These are phyloP conservation scores for Pyricularia pennisetigena DNA, from an alignment of 2,329 filamentous ascomycete genomes.

Conservation along the genomic window DNA sequence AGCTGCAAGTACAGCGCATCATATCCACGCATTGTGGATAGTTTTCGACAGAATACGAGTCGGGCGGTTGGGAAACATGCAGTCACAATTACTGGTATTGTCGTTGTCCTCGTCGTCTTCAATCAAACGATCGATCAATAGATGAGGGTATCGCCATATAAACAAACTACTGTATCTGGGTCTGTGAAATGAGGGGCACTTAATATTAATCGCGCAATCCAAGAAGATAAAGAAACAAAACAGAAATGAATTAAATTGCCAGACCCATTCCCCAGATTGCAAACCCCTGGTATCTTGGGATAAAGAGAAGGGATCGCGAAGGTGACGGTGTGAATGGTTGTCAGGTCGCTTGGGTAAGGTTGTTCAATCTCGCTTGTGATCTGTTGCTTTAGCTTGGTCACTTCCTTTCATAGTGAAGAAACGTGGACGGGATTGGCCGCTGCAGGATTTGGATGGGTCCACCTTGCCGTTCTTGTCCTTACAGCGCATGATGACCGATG, in stretches of 20 bases:
- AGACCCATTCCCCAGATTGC: not conserved
- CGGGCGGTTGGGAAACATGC: not conserved
- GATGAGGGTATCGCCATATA: not conserved
- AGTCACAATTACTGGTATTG: not conserved
- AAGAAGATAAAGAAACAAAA: not conserved
- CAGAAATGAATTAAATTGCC: not conserved
- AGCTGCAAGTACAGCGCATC: not conserved
- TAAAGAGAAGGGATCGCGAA: not conserved
- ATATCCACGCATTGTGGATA: not conserved
- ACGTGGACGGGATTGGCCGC: not conserved
- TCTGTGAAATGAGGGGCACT: not conserved
- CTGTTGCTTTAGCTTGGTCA: not conserved
- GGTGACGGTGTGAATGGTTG: not conserved
- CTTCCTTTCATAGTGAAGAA: not conserved
- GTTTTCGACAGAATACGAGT: not conserved
- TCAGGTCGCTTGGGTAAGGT: not conserved
- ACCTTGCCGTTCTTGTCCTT: not conserved
- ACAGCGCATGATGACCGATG: not conserved
- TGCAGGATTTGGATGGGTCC: not conserved
- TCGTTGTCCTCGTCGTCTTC: not conserved
- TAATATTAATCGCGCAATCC: not conserved
- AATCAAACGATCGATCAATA: not conserved
- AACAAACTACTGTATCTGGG: too few relatives aligned
- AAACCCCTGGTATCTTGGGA: not conserved
- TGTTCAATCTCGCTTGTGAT: not conserved